Base-by-base conservation (phyloP, 306 rosid species). In the Malus orientalis region DNA sequence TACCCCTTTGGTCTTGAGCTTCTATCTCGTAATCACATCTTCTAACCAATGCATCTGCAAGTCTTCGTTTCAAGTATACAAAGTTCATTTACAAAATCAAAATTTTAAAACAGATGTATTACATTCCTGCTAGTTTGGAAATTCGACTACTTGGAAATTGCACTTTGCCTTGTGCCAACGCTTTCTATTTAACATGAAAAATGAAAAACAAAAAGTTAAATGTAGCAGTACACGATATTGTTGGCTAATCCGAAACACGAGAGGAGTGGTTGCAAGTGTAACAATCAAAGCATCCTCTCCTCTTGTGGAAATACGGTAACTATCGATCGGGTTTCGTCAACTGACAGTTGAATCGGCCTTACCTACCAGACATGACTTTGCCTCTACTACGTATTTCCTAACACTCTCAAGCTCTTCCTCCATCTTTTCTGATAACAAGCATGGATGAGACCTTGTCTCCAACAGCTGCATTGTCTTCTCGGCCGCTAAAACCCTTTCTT, bases 311-410 rank as follows among this genome's bases (percentile, higher is more conserved):
- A 27, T 16, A 61, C 11, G 10, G 49, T 61, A 38, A 53, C 69
- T 68, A 59, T 44, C 27, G 20, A 71, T 38, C 6, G 33, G 84
- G 30, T 57, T 84, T 63, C 67, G 81, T 66, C 16, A 82, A 80
- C 80, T 44, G 85, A 82, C 82, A 75, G 49, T 79, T 80, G 83
- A 83, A 76, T 19, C 33, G 4, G 33, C 88, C 49, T 78, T 78
- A 14, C 79, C 85, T 69, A 88, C 80, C 85, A 88, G 81, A 82
- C 90, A 83, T 60, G 76, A 68, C 67, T 77, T 90, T 75, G 96
- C 91, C 84, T 89, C 97, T 60, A 82, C 18, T 74, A 95, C 84
- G 2, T 82, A 83, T 59, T 84, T 75, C 30, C 86, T 81, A 42
- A 89, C 74, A 69, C 79, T 79, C 58, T 78, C 87, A 67, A 95